Percentiles rank a stretch among this genome's conserved stretches.
Evolutionary conservation across 2,329 filamentous ascomycete species (phyloP).

Genomic region (Dothiorella sarmentorum): DNA sequence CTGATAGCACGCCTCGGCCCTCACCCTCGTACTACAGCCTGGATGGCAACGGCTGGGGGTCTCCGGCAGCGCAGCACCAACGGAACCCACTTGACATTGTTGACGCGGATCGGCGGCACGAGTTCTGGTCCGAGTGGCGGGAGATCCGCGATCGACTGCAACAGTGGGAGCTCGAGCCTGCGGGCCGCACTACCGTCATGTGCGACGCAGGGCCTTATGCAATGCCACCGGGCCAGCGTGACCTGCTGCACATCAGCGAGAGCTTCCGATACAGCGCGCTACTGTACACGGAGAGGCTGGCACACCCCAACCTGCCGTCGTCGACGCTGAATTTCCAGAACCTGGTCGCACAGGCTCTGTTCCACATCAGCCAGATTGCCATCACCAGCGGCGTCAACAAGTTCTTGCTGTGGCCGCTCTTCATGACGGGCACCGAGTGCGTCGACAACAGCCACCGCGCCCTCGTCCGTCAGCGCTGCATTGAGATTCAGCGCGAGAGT

Average conservation of each 20-base stretch:
- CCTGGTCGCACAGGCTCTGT: conserved; percentile 76
- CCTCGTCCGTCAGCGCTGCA: conserved; percentile 74
- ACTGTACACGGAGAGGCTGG: conserved; percentile 84
- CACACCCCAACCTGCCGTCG: conserved; percentile 69
- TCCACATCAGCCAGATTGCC: conserved; percentile 76
- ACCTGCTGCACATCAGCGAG: conserved; percentile 79
- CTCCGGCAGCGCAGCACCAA: conserved; percentile 46
- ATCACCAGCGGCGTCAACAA: conserved; percentile 72
- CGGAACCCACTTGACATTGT: conserved; percentile 43
- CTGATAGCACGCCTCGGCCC: conserved; percentile 32
- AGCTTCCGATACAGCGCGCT: conserved; percentile 86
- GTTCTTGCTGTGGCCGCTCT: conserved; percentile 89
- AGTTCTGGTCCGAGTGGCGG: conserved; percentile 86
- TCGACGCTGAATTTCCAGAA: conserved; percentile 76
- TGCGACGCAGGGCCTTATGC: conserved; percentile 23
- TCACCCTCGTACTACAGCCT: conserved; percentile 46
- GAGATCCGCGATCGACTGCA: conserved; percentile 72
- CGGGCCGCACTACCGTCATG: conserved; percentile 27
- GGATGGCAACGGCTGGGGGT: conserved; percentile 65
- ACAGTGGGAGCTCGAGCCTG: conserved; percentile 73
- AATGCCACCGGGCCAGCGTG: conserved; percentile 57
- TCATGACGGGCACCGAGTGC: conserved; percentile 86
- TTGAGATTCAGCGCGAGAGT: conserved; percentile 81
- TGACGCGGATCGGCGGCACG: conserved; percentile 52
- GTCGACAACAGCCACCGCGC: conserved; percentile 75